Evolutionary conservation across 2,329 filamentous ascomycete species (phyloP).

Genomic region (Diaporthe velutina): DNA sequence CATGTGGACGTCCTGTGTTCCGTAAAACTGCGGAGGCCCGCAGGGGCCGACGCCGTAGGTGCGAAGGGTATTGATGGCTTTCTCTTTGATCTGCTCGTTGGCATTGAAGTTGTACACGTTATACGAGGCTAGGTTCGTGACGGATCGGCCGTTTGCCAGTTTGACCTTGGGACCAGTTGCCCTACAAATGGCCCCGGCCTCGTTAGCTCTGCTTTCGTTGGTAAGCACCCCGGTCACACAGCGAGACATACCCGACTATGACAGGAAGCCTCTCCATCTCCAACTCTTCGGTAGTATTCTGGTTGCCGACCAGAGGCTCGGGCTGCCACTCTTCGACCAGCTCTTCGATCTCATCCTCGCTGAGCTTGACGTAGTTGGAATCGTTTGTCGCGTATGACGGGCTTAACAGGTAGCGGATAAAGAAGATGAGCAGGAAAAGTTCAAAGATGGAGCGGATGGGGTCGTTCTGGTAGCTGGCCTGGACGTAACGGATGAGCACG

Average conservation of each 20-base stretch:
- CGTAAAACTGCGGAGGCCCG: conserved; percentile 97
- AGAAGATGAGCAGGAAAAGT: conserved; percentile 93
- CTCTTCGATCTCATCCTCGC: conserved; percentile 97
- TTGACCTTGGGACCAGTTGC: conserved; percentile 92
- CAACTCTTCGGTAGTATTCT: conserved; percentile 80
- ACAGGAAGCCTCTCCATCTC: conserved; percentile 89
- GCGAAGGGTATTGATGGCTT: conserved; percentile 92
- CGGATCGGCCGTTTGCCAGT: conserved; percentile 87
- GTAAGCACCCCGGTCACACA: not conserved
- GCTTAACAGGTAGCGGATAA: conserved; percentile 90
- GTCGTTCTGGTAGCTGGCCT: conserved; percentile 97
- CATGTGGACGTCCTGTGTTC: conserved; percentile 98
- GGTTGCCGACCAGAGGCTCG: conserved; percentile 85
- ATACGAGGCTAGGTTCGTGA: conserved; percentile 92
- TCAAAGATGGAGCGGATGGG: conserved; percentile 94
- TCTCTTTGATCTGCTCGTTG: conserved; percentile 93
- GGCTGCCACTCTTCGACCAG: conserved; percentile 96
- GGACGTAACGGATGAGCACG: conserved; percentile 94
- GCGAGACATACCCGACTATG: conserved; percentile 79
- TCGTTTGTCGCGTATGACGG: conserved; percentile 94
- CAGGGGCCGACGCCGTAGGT: conserved; percentile 98
- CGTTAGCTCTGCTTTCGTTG: conserved; percentile 1
- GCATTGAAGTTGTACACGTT: conserved; percentile 98
- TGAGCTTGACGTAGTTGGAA: conserved; percentile 88
- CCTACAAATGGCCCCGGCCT: conserved; percentile 56